Percentiles rank a stretch among this genome's conserved stretches.
Conservation (phyloP, 1,139 yeast species). For the Blastobotrys malaysiensis region DNA sequence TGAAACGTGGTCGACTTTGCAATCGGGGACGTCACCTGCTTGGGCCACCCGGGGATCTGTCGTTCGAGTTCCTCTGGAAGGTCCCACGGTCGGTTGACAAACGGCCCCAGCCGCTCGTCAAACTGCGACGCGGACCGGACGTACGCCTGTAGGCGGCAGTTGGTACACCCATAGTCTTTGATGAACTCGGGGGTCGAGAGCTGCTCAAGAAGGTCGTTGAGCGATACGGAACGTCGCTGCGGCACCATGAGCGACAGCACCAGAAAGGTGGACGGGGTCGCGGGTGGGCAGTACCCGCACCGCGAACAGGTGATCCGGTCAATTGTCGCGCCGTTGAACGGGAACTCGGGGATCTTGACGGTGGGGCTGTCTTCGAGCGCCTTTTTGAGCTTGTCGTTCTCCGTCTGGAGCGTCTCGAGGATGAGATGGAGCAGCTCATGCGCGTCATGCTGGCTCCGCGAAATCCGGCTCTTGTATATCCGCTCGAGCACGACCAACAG, state of each 20-base stretch:
- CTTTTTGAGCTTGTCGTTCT: conserved; percentile 44
- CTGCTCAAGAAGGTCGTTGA: conserved; percentile 52
- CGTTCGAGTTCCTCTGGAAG: conserved; percentile 31
- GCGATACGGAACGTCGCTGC: conserved; percentile 43
- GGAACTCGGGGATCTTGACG: conserved; percentile 50
- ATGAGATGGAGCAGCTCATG: conserved; percentile 83
- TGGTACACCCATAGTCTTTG: conserved; percentile 72
- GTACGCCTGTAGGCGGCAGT: conserved; percentile 49
- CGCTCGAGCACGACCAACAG: conserved; percentile 65
- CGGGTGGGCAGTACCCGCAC: conserved; percentile 61
- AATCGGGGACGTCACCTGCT: conserved; percentile 55
- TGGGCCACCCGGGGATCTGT: conserved; percentile 29
- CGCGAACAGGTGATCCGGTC: conserved; percentile 64
- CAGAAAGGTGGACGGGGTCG: conserved; percentile 56
- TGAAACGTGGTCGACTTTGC: conserved; percentile 57
- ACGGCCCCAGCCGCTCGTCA: conserved; percentile 16
- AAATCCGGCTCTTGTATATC: conserved; percentile 72
- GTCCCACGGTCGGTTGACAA: conserved; percentile 21
- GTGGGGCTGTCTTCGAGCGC: conserved; percentile 14
- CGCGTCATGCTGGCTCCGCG: conserved; percentile 88
- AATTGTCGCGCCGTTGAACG: conserved; percentile 63
- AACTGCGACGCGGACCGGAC: conserved; percentile 18
- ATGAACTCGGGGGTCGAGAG: conserved; percentile 61
- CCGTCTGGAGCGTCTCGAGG: conserved; percentile 71
- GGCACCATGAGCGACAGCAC: conserved; percentile 77